Percentiles rank a stretch among this genome's conserved stretches.
Conservation (phyloP, 768 basidiomycete species). For the Kondoa malvinella region DNA sequence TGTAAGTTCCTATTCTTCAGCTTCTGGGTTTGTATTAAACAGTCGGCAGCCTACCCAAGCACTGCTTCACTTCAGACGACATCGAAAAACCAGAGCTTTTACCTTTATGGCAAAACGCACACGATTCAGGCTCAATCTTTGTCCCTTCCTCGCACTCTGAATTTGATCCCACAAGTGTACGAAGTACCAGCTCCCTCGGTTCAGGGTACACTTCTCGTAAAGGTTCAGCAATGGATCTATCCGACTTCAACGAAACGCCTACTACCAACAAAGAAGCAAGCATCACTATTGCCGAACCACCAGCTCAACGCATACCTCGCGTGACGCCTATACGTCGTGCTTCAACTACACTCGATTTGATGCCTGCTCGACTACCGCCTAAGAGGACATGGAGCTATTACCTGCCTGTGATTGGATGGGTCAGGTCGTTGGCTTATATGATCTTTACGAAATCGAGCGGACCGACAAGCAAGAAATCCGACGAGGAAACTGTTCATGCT, state of each 20-base stretch:
- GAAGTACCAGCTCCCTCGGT: too few relatives aligned
- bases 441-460: not conserved
- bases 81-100: not conserved
- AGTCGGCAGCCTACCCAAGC: not conserved
- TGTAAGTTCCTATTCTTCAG: not conserved
- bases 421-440: not conserved
- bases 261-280: too few relatives aligned
- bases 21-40: not conserved
- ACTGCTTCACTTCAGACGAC: not conserved
- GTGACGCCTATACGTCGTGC: not conserved
- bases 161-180: not conserved
- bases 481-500: not conserved
- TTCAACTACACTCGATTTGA: not conserved
- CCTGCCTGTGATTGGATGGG: not conserved
- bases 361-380: not conserved
- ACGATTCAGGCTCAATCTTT: not conserved
- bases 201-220: too few relatives aligned
- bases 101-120: not conserved
- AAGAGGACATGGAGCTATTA: not conserved
- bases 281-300: not conserved
- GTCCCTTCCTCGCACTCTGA: too few relatives aligned
- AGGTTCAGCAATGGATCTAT: too few relatives aligned
- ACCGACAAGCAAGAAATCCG: not conserved
- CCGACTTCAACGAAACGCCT: too few relatives aligned
- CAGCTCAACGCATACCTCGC: not conserved